A percentile compares a stretch with the other conserved stretches of the same genome.
Conservation (phyloP, 2,329 filamentous ascomycete genomes). For the Calycina herbarum region DNA sequence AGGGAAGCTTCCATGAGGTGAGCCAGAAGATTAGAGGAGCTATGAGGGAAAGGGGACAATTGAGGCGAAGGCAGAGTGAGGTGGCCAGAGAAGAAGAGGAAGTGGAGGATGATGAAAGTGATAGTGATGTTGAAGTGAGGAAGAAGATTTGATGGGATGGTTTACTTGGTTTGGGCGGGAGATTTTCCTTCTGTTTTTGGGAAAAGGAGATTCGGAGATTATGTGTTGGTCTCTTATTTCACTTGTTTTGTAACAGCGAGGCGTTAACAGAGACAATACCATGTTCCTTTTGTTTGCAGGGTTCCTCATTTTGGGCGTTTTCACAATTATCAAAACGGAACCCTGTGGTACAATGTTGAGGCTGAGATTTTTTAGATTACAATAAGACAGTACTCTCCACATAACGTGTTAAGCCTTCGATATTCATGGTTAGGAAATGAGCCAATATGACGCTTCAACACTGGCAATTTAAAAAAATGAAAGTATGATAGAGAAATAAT, state of each 20-base stretch:
- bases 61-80: conserved; percentile 45
- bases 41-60: conserved; percentile 75
- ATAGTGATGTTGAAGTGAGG: conserved; percentile 39
- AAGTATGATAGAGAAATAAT: too few species aligned
- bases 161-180: background rate
- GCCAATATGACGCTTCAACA: too few species aligned
- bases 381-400: too few species aligned
- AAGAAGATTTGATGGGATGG: conserved; percentile 27
- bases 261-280: conserved; percentile 10
- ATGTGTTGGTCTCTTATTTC: background rate
- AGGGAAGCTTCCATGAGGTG: conserved; percentile 77
- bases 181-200: background rate
- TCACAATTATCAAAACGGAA: too few species aligned
- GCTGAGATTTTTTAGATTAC: too few species aligned
- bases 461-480: too few species aligned
- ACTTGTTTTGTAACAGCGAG: conserved; percentile 6
- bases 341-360: too few species aligned
- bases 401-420: too few species aligned
- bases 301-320: background rate
- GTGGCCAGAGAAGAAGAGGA: conserved; percentile 45
- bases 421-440: too few species aligned
- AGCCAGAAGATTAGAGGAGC: conserved; percentile 80
- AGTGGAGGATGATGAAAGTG: conserved; percentile 46
- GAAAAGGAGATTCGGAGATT: conserved; percentile 3
- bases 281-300: background rate